These are phyloP conservation scores for Fusarium tupiense DNA, from an alignment of 2,329 filamentous ascomycete genomes.

Conservation along the genomic window DNA sequence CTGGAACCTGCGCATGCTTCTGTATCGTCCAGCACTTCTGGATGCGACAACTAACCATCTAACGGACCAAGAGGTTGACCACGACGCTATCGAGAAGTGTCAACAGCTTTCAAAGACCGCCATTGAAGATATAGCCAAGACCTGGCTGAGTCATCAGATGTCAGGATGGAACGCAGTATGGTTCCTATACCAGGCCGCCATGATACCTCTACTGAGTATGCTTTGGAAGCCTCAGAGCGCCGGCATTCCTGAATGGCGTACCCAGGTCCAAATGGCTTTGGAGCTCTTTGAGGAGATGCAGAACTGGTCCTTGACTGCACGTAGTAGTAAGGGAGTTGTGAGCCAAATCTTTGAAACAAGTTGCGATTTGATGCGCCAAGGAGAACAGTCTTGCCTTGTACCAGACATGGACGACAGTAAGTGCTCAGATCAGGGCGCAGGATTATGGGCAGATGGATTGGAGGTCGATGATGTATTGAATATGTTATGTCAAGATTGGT, in stretches of 20 bases:
- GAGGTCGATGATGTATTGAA: constrained; percentile 7
- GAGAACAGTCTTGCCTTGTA: not conserved
- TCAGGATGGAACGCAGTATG: constrained; percentile 13
- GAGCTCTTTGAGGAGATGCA: not conserved
- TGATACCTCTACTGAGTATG: constrained; percentile 1
- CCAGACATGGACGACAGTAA: not conserved
- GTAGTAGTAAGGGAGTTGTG: not conserved
- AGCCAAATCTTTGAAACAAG: not conserved
- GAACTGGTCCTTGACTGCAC: not conserved
- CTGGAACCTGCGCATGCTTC: constrained; percentile 10
- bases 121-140: not conserved
- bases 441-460: not conserved
- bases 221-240: not conserved
- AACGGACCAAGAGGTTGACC: not conserved
- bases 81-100: not conserved
- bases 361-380: not conserved
- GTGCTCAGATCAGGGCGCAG: not conserved
- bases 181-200: constrained; percentile 2
- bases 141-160: not conserved
- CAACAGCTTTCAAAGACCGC: not conserved
- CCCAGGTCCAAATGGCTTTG: not conserved
- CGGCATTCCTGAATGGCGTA: not conserved
- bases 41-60: not conserved
- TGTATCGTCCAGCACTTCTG: not conserved
- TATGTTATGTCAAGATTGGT: constrained; percentile 1